A percentile compares a stretch with the other conserved stretches of the same genome.
phyloP scores from a whole-genome alignment of 75 land plant genomes.

The Sequoiadendron giganteum region DNA sequence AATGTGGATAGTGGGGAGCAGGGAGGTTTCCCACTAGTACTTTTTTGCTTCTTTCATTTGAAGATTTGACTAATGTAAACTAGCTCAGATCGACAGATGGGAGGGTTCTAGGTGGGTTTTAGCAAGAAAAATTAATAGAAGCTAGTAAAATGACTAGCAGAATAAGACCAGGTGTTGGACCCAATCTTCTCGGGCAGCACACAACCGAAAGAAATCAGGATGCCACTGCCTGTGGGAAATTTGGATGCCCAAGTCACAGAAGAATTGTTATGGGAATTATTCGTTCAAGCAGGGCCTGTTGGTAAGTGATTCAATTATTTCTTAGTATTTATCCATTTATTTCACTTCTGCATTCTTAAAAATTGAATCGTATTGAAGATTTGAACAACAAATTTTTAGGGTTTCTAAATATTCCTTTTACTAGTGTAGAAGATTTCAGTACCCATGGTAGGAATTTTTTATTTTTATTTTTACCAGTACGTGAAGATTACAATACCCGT shows the following conservation, averaged over 20 bases:
- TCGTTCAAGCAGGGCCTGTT: constrained; percentile 98
- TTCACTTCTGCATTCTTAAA: neutral
- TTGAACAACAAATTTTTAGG: neutral
- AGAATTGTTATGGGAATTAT: constrained; percentile 96
- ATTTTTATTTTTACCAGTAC: too few relatives aligned
- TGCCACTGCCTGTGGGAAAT: constrained; percentile 97
- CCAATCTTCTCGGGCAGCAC: constrained; percentile 96
- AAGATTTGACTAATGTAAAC: too few relatives aligned
- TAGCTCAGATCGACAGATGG: too few relatives aligned
- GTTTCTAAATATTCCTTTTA: neutral
- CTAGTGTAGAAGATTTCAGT: neutral
- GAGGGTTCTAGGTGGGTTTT: neutral
- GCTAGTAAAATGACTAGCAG: constrained; percentile 72
- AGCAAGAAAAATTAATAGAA: neutral
- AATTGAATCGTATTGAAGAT: neutral
- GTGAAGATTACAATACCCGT: too few relatives aligned
- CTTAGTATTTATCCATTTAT: neutral
- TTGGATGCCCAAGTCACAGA: constrained; percentile 91
- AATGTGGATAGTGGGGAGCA: too few relatives aligned
- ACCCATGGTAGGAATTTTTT: neutral
- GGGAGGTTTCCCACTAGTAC: too few relatives aligned
- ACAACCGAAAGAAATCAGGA: constrained; percentile 98
- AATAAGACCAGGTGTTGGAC: constrained; percentile 97
- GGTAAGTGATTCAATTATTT: constrained; percentile 36
- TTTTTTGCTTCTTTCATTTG: too few relatives aligned